Evolutionary conservation across 2,329 filamentous ascomycete genomes (phyloP).

Genomic region (Nectriaceae sp.): DNA sequence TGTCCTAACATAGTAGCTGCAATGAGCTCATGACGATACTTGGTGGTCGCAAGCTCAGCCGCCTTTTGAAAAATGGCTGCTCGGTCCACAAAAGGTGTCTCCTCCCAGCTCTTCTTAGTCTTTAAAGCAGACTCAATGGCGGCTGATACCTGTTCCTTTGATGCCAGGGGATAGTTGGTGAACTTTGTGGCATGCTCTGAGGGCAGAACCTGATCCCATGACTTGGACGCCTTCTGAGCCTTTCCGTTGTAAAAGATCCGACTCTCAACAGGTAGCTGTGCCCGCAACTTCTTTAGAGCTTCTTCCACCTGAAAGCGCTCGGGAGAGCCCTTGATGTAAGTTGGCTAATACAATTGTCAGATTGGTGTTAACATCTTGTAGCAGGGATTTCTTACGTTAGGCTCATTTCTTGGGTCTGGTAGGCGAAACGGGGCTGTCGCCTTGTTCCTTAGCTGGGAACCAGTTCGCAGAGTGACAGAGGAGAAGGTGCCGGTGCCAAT

Average conservation of each 20-base stretch:
- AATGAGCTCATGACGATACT: conserved; percentile 34
- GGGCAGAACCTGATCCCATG: conserved; percentile 18
- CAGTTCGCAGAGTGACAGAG: conserved; percentile 9
- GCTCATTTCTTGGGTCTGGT: conserved; percentile 34
- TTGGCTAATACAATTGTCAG: conserved; percentile 12
- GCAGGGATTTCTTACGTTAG: conserved; percentile 26
- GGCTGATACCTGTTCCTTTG: neutral
- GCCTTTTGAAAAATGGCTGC: conserved; percentile 38
- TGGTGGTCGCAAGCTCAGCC: conserved; percentile 31
- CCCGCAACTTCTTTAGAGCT: conserved; percentile 16
- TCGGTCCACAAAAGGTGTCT: conserved; percentile 35
- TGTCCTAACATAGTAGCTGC: conserved; percentile 44
- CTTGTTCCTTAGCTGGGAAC: conserved; percentile 25
- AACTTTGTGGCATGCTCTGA: conserved; percentile 24
- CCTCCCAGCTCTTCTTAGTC: conserved; percentile 35
- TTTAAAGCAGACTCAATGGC: conserved; percentile 28
- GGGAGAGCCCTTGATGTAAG: conserved; percentile 20
- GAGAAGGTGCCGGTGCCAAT: conserved; percentile 16
- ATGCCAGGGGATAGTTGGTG: conserved; percentile 35
- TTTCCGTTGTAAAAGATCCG: conserved; percentile 33
- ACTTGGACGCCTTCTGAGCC: conserved; percentile 26
- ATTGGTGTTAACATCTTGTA: neutral
- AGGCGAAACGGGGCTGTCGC: conserved; percentile 33
- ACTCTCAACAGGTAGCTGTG: conserved; percentile 15
- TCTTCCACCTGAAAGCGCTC: conserved; percentile 18